Conservation (phyloP, 139 green algal genomes). For the Diplosphaera chodatii region DNA sequence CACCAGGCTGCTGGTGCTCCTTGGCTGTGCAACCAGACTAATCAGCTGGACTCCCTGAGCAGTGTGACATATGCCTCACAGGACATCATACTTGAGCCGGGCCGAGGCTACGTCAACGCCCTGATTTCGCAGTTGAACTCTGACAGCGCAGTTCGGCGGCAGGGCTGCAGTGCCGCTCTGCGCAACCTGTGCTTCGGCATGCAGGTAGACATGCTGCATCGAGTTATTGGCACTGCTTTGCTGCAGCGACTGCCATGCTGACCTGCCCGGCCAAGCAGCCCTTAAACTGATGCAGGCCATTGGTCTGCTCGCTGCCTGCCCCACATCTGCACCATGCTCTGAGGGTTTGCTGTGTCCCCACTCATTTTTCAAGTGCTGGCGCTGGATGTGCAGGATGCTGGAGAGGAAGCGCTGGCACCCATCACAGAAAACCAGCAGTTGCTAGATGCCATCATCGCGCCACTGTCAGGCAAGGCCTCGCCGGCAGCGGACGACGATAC, state of each 20-base stretch:
- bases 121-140: slow-evolving; percentile 42
- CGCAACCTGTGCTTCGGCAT: slow-evolving; percentile 52
- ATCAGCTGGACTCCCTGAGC: no score
- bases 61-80: no score
- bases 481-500: slow-evolving; percentile 27
- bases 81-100: slow-evolving; percentile 68
- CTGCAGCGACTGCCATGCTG: no score
- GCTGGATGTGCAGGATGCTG: not conserved
- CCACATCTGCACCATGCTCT: no score
- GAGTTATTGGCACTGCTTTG: not conserved
- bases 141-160: slow-evolving; percentile 31
- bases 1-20: no score
- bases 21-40: no score
- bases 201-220: slow-evolving; percentile 23
- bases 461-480: slow-evolving; percentile 29
- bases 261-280: no score
- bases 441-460: slow-evolving; percentile 43
- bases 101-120: slow-evolving; percentile 49
- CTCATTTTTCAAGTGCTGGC: no score
- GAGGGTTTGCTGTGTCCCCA: no score
- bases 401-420: slow-evolving; percentile 27
- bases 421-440: slow-evolving; percentile 32
- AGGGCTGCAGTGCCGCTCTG: slow-evolving; percentile 40
- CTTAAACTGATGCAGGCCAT: no score
- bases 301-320: no score